Conservation (phyloP, 2,329 filamentous ascomycete genomes). For the Echinosphaeria canescens region DNA sequence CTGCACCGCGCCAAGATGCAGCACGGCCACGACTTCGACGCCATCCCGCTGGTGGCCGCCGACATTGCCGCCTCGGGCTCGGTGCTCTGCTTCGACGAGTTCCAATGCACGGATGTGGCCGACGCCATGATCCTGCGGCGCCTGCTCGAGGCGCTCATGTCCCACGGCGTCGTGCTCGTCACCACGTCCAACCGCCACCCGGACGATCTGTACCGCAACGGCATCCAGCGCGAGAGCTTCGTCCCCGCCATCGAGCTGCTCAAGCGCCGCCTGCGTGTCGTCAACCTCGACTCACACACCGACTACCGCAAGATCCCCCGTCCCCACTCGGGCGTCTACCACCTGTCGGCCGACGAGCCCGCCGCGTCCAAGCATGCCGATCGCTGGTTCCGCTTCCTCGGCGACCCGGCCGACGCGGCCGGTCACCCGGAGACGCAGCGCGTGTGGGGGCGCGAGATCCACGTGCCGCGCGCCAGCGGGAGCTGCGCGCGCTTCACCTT, state of each 20-base stretch:
- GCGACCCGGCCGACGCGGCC: constrained; percentile 54
- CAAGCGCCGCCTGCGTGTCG: constrained; percentile 62
- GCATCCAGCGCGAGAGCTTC: constrained; percentile 88
- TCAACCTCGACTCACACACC: constrained; percentile 86
- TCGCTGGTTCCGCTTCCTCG: constrained; percentile 90
- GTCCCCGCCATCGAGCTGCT: constrained; percentile 88
- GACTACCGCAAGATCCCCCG: constrained; percentile 96
- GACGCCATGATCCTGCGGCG: constrained; percentile 93
- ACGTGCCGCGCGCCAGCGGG: constrained; percentile 73
- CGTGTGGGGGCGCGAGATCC: constrained; percentile 84
- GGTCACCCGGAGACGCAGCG: constrained; percentile 60
- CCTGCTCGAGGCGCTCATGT: constrained; percentile 79
- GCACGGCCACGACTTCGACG: constrained; percentile 77
- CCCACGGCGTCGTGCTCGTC: constrained; percentile 86
- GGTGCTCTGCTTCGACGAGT: constrained; percentile 95
- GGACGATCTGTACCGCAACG: constrained; percentile 93
- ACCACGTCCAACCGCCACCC: constrained; percentile 96
- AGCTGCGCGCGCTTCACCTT: constrained; percentile 83
- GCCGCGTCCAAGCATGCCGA: constrained; percentile 69
- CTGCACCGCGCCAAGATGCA: constrained; percentile 79
- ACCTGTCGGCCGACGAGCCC: constrained; percentile 62
- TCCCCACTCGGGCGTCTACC: constrained; percentile 83
- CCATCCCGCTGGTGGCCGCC: constrained; percentile 81
- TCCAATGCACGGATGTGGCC: constrained; percentile 95
- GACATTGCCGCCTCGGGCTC: constrained; percentile 71